phyloP scores from a whole-genome alignment of 169 alveolate species.

The Plasmodium coatneyi region DNA sequence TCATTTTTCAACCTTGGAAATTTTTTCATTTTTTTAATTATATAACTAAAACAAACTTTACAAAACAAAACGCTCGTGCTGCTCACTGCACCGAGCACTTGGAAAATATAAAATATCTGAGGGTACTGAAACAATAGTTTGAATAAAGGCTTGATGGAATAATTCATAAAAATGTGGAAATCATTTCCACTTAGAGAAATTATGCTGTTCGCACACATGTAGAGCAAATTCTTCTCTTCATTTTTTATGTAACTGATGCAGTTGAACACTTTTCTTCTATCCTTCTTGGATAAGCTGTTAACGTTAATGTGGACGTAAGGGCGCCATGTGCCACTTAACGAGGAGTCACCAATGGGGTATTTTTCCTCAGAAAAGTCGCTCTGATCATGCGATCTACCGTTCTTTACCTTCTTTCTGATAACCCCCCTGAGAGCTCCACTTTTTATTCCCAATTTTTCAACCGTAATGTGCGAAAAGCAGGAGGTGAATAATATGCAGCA shows the following conservation, averaged over 20 bases:
- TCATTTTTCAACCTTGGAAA: conserved; percentile 21
- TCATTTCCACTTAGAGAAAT: conserved; percentile 28
- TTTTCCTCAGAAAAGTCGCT: neutral
- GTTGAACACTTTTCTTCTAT: conserved; percentile 6
- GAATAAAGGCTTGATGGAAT: conserved; percentile 42
- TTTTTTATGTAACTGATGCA: conserved; percentile 7
- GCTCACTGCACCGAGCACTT: conserved; percentile 42
- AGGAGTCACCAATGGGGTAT: neutral
- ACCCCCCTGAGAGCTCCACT: neutral
- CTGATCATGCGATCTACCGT: neutral
- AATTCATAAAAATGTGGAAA: conserved; percentile 44
- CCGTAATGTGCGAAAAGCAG: conserved; percentile 12
- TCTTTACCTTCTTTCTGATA: neutral
- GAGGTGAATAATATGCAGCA: conserved; percentile 47
- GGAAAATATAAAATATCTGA: conserved; percentile 54
- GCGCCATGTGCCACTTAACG: neutral
- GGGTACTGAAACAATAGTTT: conserved; percentile 73
- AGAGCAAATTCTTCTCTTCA: conserved; percentile 56
- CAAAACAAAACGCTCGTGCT: conserved; percentile 46
- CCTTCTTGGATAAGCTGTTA: conserved; percentile 1
- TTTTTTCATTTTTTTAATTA: conserved; percentile 27
- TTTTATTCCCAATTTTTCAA: neutral
- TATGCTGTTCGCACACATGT: conserved; percentile 51
- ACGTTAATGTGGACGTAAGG: neutral
- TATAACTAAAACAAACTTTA: conserved; percentile 49